Conservation (phyloP, 495 filamentous ascomycete genomes). For the Hypoxylon lenormandii region DNA sequence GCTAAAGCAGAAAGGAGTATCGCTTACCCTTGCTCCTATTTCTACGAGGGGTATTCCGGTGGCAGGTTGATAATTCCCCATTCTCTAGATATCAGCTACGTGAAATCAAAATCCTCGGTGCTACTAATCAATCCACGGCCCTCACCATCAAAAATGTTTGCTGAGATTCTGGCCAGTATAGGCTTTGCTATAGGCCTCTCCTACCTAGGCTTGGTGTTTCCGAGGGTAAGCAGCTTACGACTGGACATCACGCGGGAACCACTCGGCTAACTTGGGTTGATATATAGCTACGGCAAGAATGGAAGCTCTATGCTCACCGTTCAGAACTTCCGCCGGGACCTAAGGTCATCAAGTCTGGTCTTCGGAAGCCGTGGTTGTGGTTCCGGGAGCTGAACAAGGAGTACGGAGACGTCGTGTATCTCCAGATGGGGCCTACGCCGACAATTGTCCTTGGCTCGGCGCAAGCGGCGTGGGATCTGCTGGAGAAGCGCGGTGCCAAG, state of each 20-base stretch:
- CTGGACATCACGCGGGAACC: background rate
- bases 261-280: background rate
- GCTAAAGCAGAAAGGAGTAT: constrained; percentile 9
- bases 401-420: constrained; percentile 70
- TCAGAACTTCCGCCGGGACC: constrained; percentile 53
- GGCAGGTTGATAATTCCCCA: constrained; percentile 2
- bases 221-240: constrained; percentile 36
- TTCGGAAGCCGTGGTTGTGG: constrained; percentile 68
- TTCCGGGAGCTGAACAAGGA: constrained; percentile 66
- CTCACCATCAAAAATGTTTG: constrained; percentile 21
- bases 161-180: constrained; percentile 33
- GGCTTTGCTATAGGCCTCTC: constrained; percentile 42
- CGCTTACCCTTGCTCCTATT: constrained; percentile 27
- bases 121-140: background rate
- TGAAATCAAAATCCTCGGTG: background rate
- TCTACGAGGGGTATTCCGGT: constrained; percentile 17
- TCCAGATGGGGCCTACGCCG: constrained; percentile 71
- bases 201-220: constrained; percentile 44
- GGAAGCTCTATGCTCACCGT: constrained; percentile 51
- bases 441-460: constrained; percentile 74
- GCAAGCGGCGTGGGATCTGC: constrained; percentile 65
- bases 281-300: constrained; percentile 47
- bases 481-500: constrained; percentile 65
- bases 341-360: constrained; percentile 50
- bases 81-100: background rate